phyloP scores from a whole-genome alignment of 305 asterid genomes.

The Euphrasia arctica region DNA sequence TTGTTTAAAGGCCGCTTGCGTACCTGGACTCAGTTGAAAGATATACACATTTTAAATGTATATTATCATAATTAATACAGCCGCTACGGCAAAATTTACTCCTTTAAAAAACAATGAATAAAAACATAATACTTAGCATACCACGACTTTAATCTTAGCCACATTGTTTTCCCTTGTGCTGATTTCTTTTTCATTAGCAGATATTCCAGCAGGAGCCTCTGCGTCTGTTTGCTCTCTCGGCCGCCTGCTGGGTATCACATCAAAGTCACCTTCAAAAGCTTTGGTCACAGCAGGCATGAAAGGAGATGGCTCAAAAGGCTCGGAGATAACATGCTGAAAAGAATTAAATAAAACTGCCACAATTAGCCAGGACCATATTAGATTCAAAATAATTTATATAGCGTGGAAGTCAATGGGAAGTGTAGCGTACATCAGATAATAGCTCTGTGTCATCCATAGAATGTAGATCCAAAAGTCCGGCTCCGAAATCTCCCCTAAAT shows the following conservation, averaged over 20 bases:
- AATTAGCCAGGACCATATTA: conserved; percentile 14
- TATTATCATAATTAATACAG: too few species aligned
- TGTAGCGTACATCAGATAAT: conserved; percentile 74
- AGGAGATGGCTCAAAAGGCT: conserved; percentile 88
- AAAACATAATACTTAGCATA: conserved; percentile 36
- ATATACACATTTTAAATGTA: conserved; percentile 7
- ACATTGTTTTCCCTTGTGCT: conserved; percentile 76
- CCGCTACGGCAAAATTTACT: too few species aligned
- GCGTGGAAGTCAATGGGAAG: background rate
- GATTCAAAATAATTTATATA: too few species aligned
- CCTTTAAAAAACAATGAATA: too few species aligned
- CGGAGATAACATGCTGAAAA: conserved; percentile 84
- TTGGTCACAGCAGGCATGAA: conserved; percentile 75
- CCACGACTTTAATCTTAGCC: conserved; percentile 99
- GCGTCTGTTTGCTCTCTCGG: conserved; percentile 53
- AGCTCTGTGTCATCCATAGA: conserved; percentile 99
- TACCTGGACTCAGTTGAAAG: conserved; percentile 53
- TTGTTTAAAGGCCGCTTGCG: conserved; percentile 98
- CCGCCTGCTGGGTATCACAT: conserved; percentile 49
- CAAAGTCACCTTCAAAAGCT: conserved; percentile 61
- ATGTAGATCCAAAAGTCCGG: conserved; percentile 98
- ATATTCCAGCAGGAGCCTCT: conserved; percentile 48
- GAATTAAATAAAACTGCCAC: conserved; percentile 26
- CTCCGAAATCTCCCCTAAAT: conserved; percentile 96
- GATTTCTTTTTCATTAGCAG: conserved; percentile 55